Conservation (phyloP, 352 stramenopile genomes). For the Pythium aristosporum region DNA sequence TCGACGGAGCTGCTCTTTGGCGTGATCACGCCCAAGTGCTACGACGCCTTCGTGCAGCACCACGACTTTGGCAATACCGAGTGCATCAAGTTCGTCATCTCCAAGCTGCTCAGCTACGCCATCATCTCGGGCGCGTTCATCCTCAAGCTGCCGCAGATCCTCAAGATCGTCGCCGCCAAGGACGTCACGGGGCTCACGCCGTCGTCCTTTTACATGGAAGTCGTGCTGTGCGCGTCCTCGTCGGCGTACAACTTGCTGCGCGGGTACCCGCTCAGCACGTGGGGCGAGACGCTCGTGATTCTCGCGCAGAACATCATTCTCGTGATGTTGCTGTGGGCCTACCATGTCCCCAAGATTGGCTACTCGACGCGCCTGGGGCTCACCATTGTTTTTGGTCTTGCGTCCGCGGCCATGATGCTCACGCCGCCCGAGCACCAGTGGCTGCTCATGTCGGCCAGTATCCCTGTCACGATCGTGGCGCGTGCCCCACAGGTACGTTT, state of each 20-base stretch:
- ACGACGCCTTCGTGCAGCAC: conserved; percentile 74
- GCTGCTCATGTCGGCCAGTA: conserved; percentile 68
- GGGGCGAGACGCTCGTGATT: conserved; percentile 85
- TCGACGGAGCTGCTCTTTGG: conserved; percentile 56
- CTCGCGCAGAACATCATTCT: conserved; percentile 83
- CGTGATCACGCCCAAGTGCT: conserved; percentile 75
- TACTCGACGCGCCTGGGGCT: conserved; percentile 48
- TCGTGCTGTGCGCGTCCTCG: conserved; percentile 76
- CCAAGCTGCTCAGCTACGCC: conserved; percentile 82
- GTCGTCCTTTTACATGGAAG: conserved; percentile 88
- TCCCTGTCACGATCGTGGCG: conserved; percentile 76
- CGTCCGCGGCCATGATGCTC: conserved; percentile 54
- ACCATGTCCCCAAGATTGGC: conserved; percentile 56
- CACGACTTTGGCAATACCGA: conserved; percentile 82
- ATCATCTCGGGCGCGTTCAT: conserved; percentile 86
- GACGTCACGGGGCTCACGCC: conserved; percentile 85
- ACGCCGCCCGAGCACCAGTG: conserved; percentile 76
- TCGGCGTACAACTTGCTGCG: conserved; percentile 85
- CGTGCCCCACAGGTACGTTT: conserved; percentile 70
- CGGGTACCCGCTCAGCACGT: conserved; percentile 84
- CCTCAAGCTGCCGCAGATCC: conserved; percentile 88
- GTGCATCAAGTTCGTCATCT: conserved; percentile 83
- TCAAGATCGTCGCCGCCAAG: conserved; percentile 82
- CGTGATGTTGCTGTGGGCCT: conserved; percentile 80
- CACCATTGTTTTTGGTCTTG: conserved; percentile 42